phyloP scores from a whole-genome alignment of 2,329 filamentous ascomycete species.

The Endothia cerciana region DNA sequence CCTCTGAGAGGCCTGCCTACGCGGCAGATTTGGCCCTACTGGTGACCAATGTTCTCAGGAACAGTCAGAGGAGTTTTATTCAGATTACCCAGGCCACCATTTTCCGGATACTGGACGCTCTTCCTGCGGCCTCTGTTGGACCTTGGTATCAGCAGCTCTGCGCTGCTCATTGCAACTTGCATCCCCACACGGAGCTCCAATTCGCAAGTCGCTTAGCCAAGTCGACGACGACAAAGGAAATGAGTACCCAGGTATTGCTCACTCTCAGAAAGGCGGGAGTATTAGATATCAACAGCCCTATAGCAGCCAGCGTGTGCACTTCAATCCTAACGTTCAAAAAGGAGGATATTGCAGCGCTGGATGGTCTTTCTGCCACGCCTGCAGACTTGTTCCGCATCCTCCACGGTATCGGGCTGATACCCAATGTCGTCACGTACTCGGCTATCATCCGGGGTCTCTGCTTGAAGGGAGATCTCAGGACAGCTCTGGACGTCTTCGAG shows the following conservation, averaged over 20 bases:
- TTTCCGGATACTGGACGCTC: slow-evolving; percentile 27
- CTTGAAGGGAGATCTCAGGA: slow-evolving; percentile 62
- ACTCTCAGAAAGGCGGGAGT: slow-evolving; percentile 39
- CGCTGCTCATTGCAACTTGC: slow-evolving; percentile 38
- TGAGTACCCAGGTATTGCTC: slow-evolving; percentile 50
- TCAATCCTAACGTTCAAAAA: slow-evolving; percentile 54
- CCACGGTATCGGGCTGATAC: slow-evolving; percentile 61
- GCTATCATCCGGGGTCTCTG: slow-evolving; percentile 74
- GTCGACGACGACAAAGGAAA: slow-evolving; percentile 42
- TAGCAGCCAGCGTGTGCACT: slow-evolving; percentile 60
- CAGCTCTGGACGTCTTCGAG: slow-evolving; percentile 68
- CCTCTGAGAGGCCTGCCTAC: not conserved
- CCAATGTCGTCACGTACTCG: slow-evolving; percentile 67
- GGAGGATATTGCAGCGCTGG: slow-evolving; percentile 33
- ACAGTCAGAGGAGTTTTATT: slow-evolving; percentile 29
- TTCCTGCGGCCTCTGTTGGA: slow-evolving; percentile 32
- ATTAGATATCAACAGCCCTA: slow-evolving; percentile 50
- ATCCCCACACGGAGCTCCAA: slow-evolving; percentile 50
- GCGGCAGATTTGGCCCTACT: slow-evolving; percentile 24
- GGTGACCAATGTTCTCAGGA: slow-evolving; percentile 29
- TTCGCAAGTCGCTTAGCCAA: slow-evolving; percentile 52
- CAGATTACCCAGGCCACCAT: slow-evolving; percentile 45
- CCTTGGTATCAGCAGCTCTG: slow-evolving; percentile 44
- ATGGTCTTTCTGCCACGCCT: slow-evolving; percentile 48
- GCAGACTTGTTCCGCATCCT: slow-evolving; percentile 60